Evolutionary conservation across 83 land plant genomes (phyloP).

Genomic region (Thuja plicata): DNA sequence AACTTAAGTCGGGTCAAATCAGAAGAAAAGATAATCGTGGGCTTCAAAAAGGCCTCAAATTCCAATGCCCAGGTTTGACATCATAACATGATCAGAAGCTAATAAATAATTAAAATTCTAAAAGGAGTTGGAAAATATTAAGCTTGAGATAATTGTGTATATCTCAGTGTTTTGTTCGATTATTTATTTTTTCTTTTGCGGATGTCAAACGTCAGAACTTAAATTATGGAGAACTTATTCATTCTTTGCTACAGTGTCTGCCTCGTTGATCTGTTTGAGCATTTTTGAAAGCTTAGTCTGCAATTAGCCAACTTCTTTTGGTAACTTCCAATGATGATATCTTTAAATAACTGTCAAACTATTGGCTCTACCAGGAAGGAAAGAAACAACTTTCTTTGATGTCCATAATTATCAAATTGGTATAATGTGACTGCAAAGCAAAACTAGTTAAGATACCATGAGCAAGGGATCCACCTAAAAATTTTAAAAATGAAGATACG

Average conservation of each 20-base stretch:
- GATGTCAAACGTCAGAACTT: not conserved
- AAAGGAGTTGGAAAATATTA: not conserved
- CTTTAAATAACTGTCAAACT: not conserved
- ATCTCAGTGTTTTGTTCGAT: not conserved
- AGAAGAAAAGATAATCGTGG: slow-evolving; percentile 91
- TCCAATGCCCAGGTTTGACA: slow-evolving; percentile 54
- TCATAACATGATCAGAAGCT: slow-evolving; percentile 2
- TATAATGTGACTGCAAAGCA: not conserved
- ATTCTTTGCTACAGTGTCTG: not conserved
- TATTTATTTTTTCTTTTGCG: not conserved
- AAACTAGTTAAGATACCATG: not conserved
- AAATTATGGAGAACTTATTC: not conserved
- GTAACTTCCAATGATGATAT: not conserved
- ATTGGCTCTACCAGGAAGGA: not conserved
- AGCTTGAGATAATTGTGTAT: not conserved
- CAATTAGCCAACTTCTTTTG: not conserved
- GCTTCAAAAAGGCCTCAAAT: slow-evolving; percentile 81
- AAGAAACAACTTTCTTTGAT: not conserved
- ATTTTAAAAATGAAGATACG: not conserved
- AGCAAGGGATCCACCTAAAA: not conserved
- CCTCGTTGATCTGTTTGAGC: not conserved
- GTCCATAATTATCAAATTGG: not conserved
- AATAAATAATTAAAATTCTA: not conserved
- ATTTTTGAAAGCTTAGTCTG: not conserved
- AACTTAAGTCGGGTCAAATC: slow-evolving; percentile 88